Base-by-base conservation (phyloP, 2,329 filamentous ascomycete species). In the Stachybotrys echinatus region DNA sequence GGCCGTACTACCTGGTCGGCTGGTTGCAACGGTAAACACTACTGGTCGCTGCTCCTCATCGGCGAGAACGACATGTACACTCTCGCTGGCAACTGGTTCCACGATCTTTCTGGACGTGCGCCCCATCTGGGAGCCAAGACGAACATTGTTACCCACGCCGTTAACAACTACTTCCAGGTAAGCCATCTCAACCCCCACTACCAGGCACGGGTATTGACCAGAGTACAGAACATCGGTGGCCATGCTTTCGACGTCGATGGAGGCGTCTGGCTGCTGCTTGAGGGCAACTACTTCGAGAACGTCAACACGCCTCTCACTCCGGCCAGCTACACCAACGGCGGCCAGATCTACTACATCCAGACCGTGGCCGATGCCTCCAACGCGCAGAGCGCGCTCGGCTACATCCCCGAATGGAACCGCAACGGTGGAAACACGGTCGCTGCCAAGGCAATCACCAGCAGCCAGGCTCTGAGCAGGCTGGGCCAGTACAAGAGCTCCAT, bases 21-120 rank as follows among this genome's bases (percentile, higher is more conserved):
- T 10, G 64, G 63, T 22, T 76, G 74, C 54, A 69, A 76, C 50
- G 62, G 61, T 21, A 63, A 76, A 42, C 72, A 74, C 56, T 77
- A 77, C 64, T 76, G 73, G 74, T n/a, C 18, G 6, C 8, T 44
- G 18, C 42, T 44, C 20, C 21, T 44, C 14, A 44, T 44, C n/a
- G 42, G 42, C 4, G 6, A 6, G n/a, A 44, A 8, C 3, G 42
- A 44, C 20, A 21, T 22, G 10, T 44, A 44, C 22, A 44, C 42
- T 22, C 20, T 44, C 21, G 20, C 42, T 22, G 42, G 42, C 6
- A 44, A 44, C 22, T 44, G 42, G 42, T 8, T 44, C n/a, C 42
- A 44, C 5, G 42, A 44, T 22, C 10, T 22, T 6, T 44, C 42
- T 44, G 42, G 42, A 4, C 42, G 42, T 22, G n/a, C 42, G 6